A percentile compares a stretch with the other conserved stretches of the same genome.
These are phyloP conservation scores for Delitschia confertaspora DNA, from an alignment of 495 filamentous ascomycete genomes.

Conservation along the genomic window DNA sequence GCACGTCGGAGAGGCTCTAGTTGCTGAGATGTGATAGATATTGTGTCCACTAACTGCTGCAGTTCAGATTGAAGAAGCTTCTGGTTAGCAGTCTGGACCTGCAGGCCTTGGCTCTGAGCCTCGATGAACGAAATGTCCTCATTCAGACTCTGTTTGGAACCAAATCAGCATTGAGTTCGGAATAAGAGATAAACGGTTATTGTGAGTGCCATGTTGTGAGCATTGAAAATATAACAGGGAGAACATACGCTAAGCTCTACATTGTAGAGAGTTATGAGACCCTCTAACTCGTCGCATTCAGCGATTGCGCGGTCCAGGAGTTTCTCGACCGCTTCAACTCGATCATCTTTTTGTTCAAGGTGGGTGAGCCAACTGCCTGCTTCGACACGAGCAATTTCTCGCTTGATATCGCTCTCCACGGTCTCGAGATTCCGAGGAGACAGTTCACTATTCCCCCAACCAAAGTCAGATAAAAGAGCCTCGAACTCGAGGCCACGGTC, in stretches of 20 bases:
- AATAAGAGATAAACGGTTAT: too few relatives aligned
- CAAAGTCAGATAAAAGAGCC: constrained; percentile 72
- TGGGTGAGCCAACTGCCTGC: constrained; percentile 86
- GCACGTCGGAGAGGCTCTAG: constrained; percentile 63
- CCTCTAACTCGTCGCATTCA: constrained; percentile 93
- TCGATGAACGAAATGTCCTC: constrained; percentile 96
- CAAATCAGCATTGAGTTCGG: too few relatives aligned
- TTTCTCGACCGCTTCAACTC: constrained; percentile 69
- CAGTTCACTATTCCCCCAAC: constrained; percentile 72
- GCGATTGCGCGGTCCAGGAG: constrained; percentile 80
- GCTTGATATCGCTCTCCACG: constrained; percentile 71
- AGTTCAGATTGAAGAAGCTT: constrained; percentile 86
- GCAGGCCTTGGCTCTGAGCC: constrained; percentile 89
- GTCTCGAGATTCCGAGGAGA: constrained; percentile 68
- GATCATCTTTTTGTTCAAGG: constrained; percentile 81
- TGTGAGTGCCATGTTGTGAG: not conserved
- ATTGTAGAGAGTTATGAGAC: constrained; percentile 82
- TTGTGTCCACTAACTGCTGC: constrained; percentile 68
- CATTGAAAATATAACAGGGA: not conserved
- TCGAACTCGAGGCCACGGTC: constrained; percentile 65
- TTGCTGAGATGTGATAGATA: constrained; percentile 70
- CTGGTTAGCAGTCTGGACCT: constrained; percentile 95
- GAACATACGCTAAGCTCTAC: constrained; percentile 81
- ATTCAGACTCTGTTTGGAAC: constrained; percentile 80
- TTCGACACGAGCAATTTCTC: constrained; percentile 81